These are phyloP conservation scores for Typha latifolia DNA, from an alignment of 176 grass and related monocot genomes.

Conservation along the genomic window DNA sequence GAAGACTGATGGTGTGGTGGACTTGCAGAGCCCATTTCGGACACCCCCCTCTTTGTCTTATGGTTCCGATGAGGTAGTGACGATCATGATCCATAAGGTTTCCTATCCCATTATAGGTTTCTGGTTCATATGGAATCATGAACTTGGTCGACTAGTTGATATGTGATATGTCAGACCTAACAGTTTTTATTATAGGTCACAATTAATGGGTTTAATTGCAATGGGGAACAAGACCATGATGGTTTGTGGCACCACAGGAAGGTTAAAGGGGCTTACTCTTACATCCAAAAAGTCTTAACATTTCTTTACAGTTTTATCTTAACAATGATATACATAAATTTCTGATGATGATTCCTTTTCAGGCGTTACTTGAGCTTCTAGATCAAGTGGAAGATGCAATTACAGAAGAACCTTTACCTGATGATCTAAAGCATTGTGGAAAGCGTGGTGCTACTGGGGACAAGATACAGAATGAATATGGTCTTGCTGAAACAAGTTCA, in stretches of 20 bases:
- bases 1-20: slow-evolving; percentile 23
- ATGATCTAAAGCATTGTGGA: slow-evolving; percentile 21
- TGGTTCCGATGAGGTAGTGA: slow-evolving; percentile 43
- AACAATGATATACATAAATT: slow-evolving; percentile 14
- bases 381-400: slow-evolving; percentile 99
- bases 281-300: neutral
- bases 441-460: slow-evolving; percentile 12
- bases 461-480: slow-evolving; percentile 6
- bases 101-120: neutral
- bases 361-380: slow-evolving; percentile 81
- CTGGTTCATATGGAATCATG: neutral
- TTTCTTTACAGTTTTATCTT: neutral
- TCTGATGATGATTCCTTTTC: slow-evolving; percentile 7
- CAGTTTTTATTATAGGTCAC: neutral
- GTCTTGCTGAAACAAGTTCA: slow-evolving; percentile 14
- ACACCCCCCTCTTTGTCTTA: slow-evolving; percentile 78
- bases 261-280: slow-evolving; percentile 31
- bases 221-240: slow-evolving; percentile 37
- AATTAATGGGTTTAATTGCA: slow-evolving; percentile 22
- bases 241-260: slow-evolving; percentile 56
- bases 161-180: neutral
- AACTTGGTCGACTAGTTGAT: neutral
- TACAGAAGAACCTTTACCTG: slow-evolving; percentile 47
- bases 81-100: neutral
- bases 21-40: slow-evolving; percentile 56